Percentiles rank a stretch among this genome's conserved stretches.
phyloP scores from a whole-genome alignment of 2,329 filamentous ascomycete genomes.

The Daldinia sp. region DNA sequence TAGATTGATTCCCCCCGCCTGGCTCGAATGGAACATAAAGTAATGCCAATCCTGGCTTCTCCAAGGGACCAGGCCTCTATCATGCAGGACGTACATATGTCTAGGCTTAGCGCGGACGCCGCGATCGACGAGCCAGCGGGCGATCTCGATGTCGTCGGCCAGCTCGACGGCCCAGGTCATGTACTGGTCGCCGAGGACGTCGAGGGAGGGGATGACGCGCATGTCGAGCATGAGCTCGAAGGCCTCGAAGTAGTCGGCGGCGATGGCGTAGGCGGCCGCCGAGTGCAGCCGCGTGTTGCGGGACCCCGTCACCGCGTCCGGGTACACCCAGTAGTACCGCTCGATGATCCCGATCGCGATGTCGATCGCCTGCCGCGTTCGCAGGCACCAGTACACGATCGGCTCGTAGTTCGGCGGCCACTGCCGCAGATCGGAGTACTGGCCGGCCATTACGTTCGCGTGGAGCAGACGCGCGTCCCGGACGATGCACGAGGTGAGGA shows the following conservation, averaged over 20 bases:
- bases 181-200: neutral
- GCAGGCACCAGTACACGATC: conserved; percentile 12
- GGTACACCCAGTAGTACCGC: neutral
- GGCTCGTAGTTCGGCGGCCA: neutral
- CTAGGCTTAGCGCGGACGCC: neutral
- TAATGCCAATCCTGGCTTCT: neutral
- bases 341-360: neutral
- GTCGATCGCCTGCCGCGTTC: neutral
- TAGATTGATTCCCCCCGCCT: too few species aligned
- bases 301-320: neutral
- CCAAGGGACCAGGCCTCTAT: neutral
- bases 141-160: neutral
- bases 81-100: neutral
- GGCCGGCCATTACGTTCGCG: neutral
- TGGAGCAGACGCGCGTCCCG: neutral
- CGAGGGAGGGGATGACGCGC: neutral
- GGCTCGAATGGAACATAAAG: neutral
- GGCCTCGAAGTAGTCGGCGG: neutral
- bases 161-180: neutral
- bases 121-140: neutral
- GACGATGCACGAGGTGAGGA: neutral
- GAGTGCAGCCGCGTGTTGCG: neutral
- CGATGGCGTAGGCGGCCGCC: neutral
- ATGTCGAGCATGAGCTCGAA: neutral
- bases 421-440: neutral